These are phyloP conservation scores for Acanthamoeba lugdunensis DNA, from an alignment of 208 protist genomes.

Conservation along the genomic window DNA sequence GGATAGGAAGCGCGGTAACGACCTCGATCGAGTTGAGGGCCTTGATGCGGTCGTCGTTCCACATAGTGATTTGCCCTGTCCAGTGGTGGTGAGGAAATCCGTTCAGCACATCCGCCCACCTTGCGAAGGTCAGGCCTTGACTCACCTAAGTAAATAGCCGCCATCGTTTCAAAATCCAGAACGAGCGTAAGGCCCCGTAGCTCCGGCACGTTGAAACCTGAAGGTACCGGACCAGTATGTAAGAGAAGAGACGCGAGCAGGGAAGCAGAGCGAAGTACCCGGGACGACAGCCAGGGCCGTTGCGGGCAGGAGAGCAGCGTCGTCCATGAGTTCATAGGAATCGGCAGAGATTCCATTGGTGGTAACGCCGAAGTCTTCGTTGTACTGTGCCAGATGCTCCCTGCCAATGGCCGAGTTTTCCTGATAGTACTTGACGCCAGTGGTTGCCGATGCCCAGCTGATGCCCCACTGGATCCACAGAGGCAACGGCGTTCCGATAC, in stretches of 20 bases:
- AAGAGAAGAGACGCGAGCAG: too few relatives aligned
- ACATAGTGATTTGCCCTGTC: not conserved
- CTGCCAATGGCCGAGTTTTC: not conserved
- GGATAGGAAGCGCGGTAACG: not conserved
- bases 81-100: too few relatives aligned
- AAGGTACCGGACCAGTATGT: too few relatives aligned
- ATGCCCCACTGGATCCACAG: not conserved
- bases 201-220: constrained; percentile 21
- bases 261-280: too few relatives aligned
- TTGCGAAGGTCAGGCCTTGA: too few relatives aligned
- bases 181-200: not conserved
- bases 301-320: not conserved
- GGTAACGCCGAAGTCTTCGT: not conserved
- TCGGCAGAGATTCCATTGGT: not conserved
- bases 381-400: not conserved
- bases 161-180: not conserved
- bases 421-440: constrained; percentile 32
- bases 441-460: not conserved
- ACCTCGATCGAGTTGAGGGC: not conserved
- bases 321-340: not conserved
- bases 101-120: too few relatives aligned
- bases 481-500: not conserved
- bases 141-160: not conserved
- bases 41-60: constrained; percentile 26
- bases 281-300: not conserved